Evolutionary conservation across 208 protist genomes (phyloP), one percentile per base, ranked within the genome.

Genomic region (Acanthamoeba healyi): DNA sequence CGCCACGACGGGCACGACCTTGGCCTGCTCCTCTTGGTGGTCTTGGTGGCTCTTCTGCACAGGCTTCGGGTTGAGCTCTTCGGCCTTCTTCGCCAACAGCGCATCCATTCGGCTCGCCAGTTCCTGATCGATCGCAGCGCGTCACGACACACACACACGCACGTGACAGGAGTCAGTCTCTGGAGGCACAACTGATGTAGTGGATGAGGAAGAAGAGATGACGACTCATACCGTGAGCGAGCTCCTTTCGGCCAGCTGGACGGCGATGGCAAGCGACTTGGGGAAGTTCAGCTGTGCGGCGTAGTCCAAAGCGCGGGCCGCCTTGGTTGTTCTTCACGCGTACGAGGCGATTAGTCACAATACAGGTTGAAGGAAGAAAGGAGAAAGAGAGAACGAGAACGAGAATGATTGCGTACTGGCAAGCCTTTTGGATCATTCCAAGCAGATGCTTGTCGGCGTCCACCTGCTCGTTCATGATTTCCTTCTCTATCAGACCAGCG

Each of bases 381-480:
- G 56, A 14, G 56, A 26, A 29, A 26, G 56, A 15, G 15, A 22
- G 4, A 2, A 22, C 2, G 15, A 17, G 54, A 24, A 72, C 7
- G 63, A 72, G 15, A 32, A 67, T 51, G 44, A 17, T 26, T 9
- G 29, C 65, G 32, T 42, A 74, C 65, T 74, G 65, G 65, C 65
- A 74, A 22, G 65, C 65, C 65, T 74, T 74, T 32, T 74, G 65
- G 36, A 74, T 74, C 65, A 74, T 74, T 9, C 65, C 32, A 2
- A 74, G 32, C n/a, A 74, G 65, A 22, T 74, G 65, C 65, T 74
- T 74, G 65, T 74, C 65, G 65, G 65, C 65, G 24, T 74, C 65
- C 32, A 74, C 34, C 32, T 74, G 65, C 65, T 74, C 65, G 65
- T 74, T 19, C 32, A 34, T 42, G 34, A 74, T 1, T 22, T 74